Evolutionary conservation across 768 basidiomycete species (phyloP).

Genomic region (Lentinula guzmanii): DNA sequence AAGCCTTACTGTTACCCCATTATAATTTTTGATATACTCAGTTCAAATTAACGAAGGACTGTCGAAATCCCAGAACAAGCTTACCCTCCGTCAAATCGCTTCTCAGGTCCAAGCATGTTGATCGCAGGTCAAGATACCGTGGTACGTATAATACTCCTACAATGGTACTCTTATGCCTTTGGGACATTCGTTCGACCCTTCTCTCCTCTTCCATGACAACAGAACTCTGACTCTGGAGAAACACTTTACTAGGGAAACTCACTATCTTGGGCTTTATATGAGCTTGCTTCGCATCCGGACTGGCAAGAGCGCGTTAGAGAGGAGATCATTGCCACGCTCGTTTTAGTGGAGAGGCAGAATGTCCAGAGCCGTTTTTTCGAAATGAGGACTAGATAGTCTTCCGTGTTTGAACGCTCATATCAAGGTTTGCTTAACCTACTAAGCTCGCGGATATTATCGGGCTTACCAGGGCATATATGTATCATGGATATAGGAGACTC

Average conservation of each 20-base stretch:
- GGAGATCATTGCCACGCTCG: slow-evolving; percentile 2
- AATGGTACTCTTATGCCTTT: neutral
- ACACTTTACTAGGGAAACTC: slow-evolving; percentile 2
- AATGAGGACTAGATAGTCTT: slow-evolving; percentile 1
- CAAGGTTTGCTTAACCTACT: slow-evolving; percentile 6
- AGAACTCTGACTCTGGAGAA: no score
- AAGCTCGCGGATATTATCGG: neutral
- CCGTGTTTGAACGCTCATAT: slow-evolving; percentile 12
- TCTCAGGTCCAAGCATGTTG: slow-evolving; percentile 6
- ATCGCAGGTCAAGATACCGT: slow-evolving; percentile 10
- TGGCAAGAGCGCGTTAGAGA: slow-evolving; percentile 5
- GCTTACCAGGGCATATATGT: neutral
- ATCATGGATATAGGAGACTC: slow-evolving; percentile 4
- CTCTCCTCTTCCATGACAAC: neutral
- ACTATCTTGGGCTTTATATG: slow-evolving; percentile 4
- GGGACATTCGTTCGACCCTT: neutral
- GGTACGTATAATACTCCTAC: neutral
- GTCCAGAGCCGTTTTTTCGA: no score
- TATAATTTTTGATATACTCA: neutral
- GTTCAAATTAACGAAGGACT: neutral
- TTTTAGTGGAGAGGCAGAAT: no score
- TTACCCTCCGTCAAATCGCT: neutral
- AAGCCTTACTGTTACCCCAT: no score
- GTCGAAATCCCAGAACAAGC: slow-evolving; percentile 6
- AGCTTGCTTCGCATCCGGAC: slow-evolving; percentile 5